phyloP scores from a whole-genome alignment of 805 yeast genomes.

The Vanderwaltozyma polyspora region DNA sequence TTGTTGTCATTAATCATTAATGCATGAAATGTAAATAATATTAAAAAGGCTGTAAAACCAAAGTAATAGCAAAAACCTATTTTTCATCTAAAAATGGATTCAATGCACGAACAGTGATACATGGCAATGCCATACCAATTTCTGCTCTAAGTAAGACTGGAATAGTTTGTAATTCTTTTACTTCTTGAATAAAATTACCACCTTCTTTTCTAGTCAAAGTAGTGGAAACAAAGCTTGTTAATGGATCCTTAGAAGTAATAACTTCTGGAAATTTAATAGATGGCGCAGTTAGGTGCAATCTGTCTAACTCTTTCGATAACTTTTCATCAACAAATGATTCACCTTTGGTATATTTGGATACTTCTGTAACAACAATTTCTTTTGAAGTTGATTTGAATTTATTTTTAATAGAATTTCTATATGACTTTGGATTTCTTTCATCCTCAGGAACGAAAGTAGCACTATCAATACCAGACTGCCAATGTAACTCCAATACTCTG shows the following conservation, averaged over 20 bases:
- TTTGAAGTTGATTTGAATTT: slow-evolving; percentile 61
- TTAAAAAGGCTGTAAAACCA: too few relatives aligned
- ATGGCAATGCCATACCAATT: slow-evolving; percentile 94
- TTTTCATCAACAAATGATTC: slow-evolving; percentile 28
- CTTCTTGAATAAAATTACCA: slow-evolving; percentile 63
- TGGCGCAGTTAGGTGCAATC: slow-evolving; percentile 43
- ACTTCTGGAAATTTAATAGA: slow-evolving; percentile 24
- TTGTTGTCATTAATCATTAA: too few relatives aligned
- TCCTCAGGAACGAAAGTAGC: slow-evolving; percentile 87
- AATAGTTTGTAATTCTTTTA: slow-evolving; percentile 61
- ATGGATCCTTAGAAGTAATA: slow-evolving; percentile 29
- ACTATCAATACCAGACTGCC: slow-evolving; percentile 90
- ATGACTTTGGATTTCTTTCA: slow-evolving; percentile 66
- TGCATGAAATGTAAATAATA: too few relatives aligned
- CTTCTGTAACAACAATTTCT: slow-evolving; percentile 50
- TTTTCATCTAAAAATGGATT: slow-evolving; percentile 54
- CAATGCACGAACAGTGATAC: slow-evolving; percentile 80
- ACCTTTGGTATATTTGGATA: slow-evolving; percentile 22
- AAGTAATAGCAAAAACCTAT: too few relatives aligned
- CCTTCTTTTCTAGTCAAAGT: slow-evolving; percentile 53
- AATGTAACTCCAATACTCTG: slow-evolving; percentile 66
- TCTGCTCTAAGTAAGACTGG: slow-evolving; percentile 86
- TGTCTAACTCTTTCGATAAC: slow-evolving; percentile 37
- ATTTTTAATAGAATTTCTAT: slow-evolving; percentile 68
- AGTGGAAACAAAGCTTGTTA: slow-evolving; percentile 39